Evolutionary conservation across 305 asterid species (phyloP), one percentile per base, ranked within the genome.

Genomic region (Fraxinus angustifolia): DNA sequence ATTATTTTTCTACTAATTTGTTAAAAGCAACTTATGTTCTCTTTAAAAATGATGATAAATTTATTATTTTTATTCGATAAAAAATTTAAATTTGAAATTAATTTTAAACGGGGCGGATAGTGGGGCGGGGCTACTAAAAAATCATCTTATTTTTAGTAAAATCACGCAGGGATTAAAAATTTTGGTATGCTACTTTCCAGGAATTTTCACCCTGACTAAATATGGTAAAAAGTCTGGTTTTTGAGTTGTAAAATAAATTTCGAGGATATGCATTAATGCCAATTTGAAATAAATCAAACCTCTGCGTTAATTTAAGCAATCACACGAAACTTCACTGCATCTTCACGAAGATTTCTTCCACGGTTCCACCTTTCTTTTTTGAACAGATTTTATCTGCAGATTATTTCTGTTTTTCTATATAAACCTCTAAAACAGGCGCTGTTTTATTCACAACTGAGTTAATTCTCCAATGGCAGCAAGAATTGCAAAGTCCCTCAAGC

Each of bases 281-380:
- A 56, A 56, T 56, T 56, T 12, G 12, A 30, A 10, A 40, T 8
- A 21, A 58, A 58, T 40, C 4, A 42, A 70, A 58, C 62, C 35
- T 21, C 48, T 21, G 4, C 10, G 6, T 28, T 38, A 68, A 68
- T 23, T 79, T 26, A 78, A 26, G 76, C 3, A 50, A 77, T 26
- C 56, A 2, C 73, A 75, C 76, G 87, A 86, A 83, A 67, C 72
- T 83, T 80, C 87, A 30, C 17, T 48, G 89, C 83, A 83, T 76
- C 78, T 88, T 88, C 91, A 35, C 53, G 5, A 11, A 35, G 76
- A 28, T 28, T 28, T 2, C 30, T 28, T 28, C 30, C 30, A 28
- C 30, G 30, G 30, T 28, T 28, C 30, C 30, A 28, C 2, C 30
- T 28, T 28, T 23, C 26, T 23, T 23, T 26, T 17, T 21, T 6